A percentile compares a stretch with the other conserved stretches of the same genome.
phyloP scores from a whole-genome alignment of 2,329 filamentous ascomycete genomes.

The Metarhizium anisopliae region DNA sequence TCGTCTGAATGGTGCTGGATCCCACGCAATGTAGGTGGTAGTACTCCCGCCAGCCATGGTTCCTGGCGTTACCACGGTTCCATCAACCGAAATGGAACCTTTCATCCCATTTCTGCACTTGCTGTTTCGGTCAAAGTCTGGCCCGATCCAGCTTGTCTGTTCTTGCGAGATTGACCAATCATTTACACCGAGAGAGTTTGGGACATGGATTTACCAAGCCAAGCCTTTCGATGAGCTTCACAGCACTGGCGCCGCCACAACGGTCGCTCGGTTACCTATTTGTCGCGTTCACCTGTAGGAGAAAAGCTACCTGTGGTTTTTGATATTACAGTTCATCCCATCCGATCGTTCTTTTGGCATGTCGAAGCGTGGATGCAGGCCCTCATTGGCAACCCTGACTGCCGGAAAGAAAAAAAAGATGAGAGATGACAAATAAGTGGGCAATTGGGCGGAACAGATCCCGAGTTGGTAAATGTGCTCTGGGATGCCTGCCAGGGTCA shows the following conservation, averaged over 20 bases:
- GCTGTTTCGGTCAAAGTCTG: background rate
- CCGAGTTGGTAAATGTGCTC: background rate
- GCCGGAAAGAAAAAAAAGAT: background rate
- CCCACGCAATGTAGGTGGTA: background rate
- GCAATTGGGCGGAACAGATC: background rate
- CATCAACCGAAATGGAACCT: background rate
- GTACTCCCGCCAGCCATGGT: background rate
- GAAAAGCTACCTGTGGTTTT: background rate
- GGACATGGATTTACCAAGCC: background rate
- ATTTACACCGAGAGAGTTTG: background rate
- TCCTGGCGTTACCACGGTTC: background rate
- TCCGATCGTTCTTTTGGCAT: background rate
- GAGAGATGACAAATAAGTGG: background rate
- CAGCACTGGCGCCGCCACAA: background rate
- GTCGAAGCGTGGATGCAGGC: background rate
- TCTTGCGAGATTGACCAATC: background rate
- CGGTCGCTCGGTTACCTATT: background rate
- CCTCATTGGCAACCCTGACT: background rate
- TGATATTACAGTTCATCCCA: background rate
- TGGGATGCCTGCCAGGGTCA: background rate
- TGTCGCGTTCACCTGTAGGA: background rate
- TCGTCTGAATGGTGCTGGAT: background rate
- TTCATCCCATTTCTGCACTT: background rate
- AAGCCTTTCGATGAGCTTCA: background rate
- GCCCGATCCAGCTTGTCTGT: background rate